Base-by-base conservation (phyloP, 495 filamentous ascomycete species). In the Penicillium steckii region DNA sequence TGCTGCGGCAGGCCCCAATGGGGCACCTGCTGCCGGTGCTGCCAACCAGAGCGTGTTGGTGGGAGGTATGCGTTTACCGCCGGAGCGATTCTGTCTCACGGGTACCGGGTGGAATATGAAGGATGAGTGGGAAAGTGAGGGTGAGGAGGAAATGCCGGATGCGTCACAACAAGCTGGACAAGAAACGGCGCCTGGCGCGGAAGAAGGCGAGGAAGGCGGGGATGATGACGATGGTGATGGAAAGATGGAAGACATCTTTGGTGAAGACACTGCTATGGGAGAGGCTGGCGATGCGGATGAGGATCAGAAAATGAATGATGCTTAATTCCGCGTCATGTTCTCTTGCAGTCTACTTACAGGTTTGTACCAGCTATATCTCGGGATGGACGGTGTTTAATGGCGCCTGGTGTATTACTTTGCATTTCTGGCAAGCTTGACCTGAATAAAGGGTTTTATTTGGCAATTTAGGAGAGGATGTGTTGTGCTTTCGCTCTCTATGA, bases 11-110 rank as follows among this genome's bases (percentile, higher is more conserved):
- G 56, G 46, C 17, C 50, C 45, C 22, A 60, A 50, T 43, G 56
- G 48, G n/a, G 45, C 55, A 13, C 45, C 50, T 5, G 45, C 50
- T 5, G 45, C 54, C 13, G 45, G 29, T 21, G 47, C 46, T 2
- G 61, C 63, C 26, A 64, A 67, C 38, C 70, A 73, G 50, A 67
- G 65, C 48, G 51, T 75, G 57, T 47, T 70, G 25, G 73, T 78
- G 66, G 75, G 82, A 71, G 94, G 94, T 12, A 82, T 94, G 50
- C 76, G 91, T 38, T 70, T 98, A 57, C 94, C 94, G 30, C 86
- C 87, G 49, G 94, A 98, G 82, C 78, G 89, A 64, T 97, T 95
- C 65, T 92, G 93, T 56, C 75, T 96, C 46, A 95, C 86, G 23
- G 94, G 94, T 0, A 76, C 81, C 15, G 84, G 84, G 51, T 98